Base-by-base conservation (phyloP, 257 asterid genomes). In the Ocimum tenuiflorum region DNA sequence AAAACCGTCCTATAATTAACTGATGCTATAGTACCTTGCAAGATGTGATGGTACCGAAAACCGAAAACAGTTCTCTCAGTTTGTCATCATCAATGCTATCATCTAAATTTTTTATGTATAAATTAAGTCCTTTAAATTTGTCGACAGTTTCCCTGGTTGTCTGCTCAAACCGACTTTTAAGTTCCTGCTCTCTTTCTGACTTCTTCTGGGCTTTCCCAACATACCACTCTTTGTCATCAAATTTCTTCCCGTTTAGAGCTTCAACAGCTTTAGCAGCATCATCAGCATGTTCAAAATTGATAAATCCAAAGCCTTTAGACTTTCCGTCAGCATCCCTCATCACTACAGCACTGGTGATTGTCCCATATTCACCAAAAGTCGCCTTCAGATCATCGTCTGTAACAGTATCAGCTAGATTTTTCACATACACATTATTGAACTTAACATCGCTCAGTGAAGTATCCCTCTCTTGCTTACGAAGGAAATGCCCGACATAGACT, bases 151-250 rank as follows among this genome's bases (percentile, higher is more conserved):
- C 91, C 79, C 80, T 78, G 55, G 82, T 65, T 24, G 71, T 74
- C 70, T 85, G 88, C 86, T 85, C 91, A 67, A 82, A 85, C 46
- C 75, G 80, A 67, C 61, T 76, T 53, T 77, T 85, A 15, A 85
- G 83, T 69, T 85, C 89, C 33, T 79, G 82, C 76, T 86, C 94
- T 60, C 94, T 75, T 72, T 85, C 92, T 0, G 81, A 77, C 75
- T 85, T 85, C 75, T 85, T 85, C 78, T 81, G 87, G 17, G 92
- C 92, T 58, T 83, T 85, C 22, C 92, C 92, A 49, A 85, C 92
- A 73, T 76, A 85, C 86, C 83, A 83, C 70, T 83, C 94, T 76
- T 86, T 81, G 3, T 86, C 94, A 49, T 81, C 81, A 72, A 79
- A 45, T 60, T 76, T 79, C 59, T 75, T 77, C 15, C 89, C 89